Base-by-base conservation (phyloP, 345 rosid species). In the Ailanthus altissimus region DNA sequence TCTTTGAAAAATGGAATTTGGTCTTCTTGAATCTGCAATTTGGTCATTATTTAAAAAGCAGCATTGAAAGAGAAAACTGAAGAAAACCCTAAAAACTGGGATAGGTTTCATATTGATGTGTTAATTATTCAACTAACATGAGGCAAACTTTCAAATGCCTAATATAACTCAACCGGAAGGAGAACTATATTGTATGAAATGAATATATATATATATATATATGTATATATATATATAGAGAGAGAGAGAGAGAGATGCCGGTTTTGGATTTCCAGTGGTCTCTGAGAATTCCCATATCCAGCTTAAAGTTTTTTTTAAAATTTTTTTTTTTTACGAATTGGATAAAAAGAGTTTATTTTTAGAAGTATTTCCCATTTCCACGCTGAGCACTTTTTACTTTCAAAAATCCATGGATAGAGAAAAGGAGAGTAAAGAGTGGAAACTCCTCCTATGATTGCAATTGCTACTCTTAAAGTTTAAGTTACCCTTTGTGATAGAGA, bases 211-310 rank as follows among this genome's bases (percentile, higher is more conserved):
- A n/a, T n/a, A n/a, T n/a, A n/a, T n/a, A n/a, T n/a, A n/a, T n/a
- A n/a, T n/a, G n/a, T n/a, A n/a, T n/a, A n/a, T n/a, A n/a, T n/a
- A n/a, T n/a, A n/a, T n/a, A n/a, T n/a, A n/a, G n/a, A 32, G 38
- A 32, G 38, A 32, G 3, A 32, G 1, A n/a, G 0, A 8, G 0
- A 15, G 1, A 6, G 45, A 16, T 51, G 16, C 75, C 20, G 51
- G 51, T 72, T 8, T 23, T 42, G 51, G 46, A 57, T 38, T 72
- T 72, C 50, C n/a, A 42, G 15, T 72, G 53, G 51, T 36, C 64
- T 36, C 14, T 2, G 20, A n/a, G 15, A 36, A 70, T 21, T 53
- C 8, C 5, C 45, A 71, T 54, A 8, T n/a, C 49, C 16, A 10
- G 0, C 5, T 72, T 21, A 23, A 21, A 4, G 49, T 57, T 21